Evolutionary conservation across 78 protist species (phyloP).

Genomic region (Emiliania huxleyi): DNA sequence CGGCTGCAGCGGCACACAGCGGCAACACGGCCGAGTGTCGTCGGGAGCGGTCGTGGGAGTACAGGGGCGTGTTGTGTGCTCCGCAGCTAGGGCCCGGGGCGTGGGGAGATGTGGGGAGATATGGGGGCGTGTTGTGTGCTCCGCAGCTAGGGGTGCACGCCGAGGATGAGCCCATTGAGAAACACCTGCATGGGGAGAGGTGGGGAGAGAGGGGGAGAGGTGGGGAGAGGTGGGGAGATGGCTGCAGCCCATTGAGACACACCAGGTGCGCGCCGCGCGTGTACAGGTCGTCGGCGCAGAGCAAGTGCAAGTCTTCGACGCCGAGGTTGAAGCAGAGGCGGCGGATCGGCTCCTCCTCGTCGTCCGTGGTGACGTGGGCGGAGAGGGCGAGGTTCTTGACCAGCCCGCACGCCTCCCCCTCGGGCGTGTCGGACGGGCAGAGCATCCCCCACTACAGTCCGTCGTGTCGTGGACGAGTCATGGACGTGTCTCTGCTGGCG

Average conservation of each 20-base stretch:
- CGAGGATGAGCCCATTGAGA: slow-evolving; percentile 62
- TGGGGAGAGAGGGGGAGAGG: too few relatives aligned
- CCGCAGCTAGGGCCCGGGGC: too few relatives aligned
- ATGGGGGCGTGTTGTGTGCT: too few relatives aligned
- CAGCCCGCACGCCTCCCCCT: slow-evolving; percentile 99
- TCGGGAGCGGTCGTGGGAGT: too few relatives aligned
- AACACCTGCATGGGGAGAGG: too few relatives aligned
- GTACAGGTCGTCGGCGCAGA: neutral
- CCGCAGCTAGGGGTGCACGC: slow-evolving; percentile 89
- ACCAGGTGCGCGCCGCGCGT: neutral
- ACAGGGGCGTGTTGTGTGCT: too few relatives aligned
- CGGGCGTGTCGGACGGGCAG: slow-evolving; percentile 99
- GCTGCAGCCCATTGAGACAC: neutral
- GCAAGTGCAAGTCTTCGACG: slow-evolving; percentile 69
- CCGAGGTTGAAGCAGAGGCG: slow-evolving; percentile 77
- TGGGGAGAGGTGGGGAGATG: too few relatives aligned
- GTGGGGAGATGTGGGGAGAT: too few relatives aligned
- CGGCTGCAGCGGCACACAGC: too few relatives aligned
- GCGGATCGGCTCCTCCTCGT: slow-evolving; percentile 53
- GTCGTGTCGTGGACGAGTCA: too few relatives aligned
- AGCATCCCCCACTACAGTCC: slow-evolving; percentile 99
- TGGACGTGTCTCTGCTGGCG: too few relatives aligned
- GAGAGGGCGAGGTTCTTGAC: slow-evolving; percentile 98
- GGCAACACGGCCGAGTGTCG: too few relatives aligned
- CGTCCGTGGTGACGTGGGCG: slow-evolving; percentile 91